phyloP scores from a whole-genome alignment of 495 filamentous ascomycete genomes.

The Copromyces sp. region DNA sequence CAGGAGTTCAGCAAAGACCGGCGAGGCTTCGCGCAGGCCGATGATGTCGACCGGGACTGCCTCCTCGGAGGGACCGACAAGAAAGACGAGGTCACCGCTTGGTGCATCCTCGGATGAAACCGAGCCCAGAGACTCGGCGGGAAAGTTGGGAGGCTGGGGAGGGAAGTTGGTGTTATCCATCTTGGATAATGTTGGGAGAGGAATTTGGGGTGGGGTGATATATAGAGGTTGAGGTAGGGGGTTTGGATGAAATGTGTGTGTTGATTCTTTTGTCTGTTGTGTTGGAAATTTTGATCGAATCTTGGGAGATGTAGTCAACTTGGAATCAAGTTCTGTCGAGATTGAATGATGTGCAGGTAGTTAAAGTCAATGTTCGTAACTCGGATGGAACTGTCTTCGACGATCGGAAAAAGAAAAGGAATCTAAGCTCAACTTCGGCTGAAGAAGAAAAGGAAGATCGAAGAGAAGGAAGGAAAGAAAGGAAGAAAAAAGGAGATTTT shows the following conservation, averaged over 20 bases:
- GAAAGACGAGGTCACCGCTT: neutral
- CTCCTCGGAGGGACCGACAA: neutral
- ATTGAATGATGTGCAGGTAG: neutral
- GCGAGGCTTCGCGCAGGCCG: neutral
- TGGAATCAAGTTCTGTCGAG: neutral
- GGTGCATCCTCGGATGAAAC: neutral
- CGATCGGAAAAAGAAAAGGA: neutral
- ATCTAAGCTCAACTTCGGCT: neutral
- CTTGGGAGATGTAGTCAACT: neutral
- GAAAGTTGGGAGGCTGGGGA: neutral
- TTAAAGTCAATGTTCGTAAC: neutral
- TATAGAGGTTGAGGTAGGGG: neutral
- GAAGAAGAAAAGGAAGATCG: neutral
- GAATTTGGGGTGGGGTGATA: neutral
- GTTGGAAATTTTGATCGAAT: neutral
- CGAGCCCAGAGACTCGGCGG: neutral
- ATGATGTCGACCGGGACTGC: neutral
- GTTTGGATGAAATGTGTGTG: neutral
- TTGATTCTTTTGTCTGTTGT: neutral
- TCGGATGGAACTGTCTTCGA: neutral
- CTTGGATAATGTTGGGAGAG: neutral
- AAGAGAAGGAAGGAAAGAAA: neutral
- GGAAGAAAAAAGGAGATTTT: neutral
- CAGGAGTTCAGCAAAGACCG: neutral
- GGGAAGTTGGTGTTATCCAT: neutral